Conservation (phyloP, 1,139 yeast genomes). For the Waltiozyma sp. region DNA sequence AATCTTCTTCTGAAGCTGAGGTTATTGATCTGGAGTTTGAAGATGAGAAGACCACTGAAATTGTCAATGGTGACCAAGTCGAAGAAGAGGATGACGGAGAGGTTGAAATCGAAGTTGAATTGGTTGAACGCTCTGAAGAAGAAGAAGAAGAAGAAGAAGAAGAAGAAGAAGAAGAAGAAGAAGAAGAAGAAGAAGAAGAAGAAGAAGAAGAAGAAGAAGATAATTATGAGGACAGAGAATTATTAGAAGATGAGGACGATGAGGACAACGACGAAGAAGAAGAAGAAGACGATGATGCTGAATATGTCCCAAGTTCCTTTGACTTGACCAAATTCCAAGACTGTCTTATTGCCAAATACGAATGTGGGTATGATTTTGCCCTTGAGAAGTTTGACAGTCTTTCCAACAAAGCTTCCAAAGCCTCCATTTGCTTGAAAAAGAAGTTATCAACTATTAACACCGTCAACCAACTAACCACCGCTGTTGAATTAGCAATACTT, state of each 20-base stretch:
- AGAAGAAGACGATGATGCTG: too few species aligned
- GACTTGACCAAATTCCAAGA: conserved; percentile 12
- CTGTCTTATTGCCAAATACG: conserved; percentile 12
- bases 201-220: conserved; percentile 1
- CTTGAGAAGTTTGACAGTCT: conserved; percentile 18
- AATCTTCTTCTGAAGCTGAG: conserved; percentile 4
- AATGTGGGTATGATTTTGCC: conserved; percentile 12
- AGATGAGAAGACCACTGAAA: conserved; percentile 13
- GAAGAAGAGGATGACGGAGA: conserved; percentile 7
- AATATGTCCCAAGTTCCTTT: conserved; percentile 6
- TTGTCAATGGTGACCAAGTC: neutral
- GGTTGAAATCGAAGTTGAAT: conserved; percentile 8
- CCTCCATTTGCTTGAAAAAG: conserved; percentile 8
- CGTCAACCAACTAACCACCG: conserved; percentile 8
- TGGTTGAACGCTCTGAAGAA: conserved; percentile 4
- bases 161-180: conserved; percentile 6
- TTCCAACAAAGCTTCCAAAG: conserved; percentile 1
- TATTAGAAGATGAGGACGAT: conserved; percentile 6
- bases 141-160: conserved; percentile 2
- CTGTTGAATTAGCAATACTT: conserved; percentile 10
- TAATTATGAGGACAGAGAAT: conserved; percentile 4
- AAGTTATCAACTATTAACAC: conserved; percentile 15
- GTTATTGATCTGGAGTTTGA: conserved; percentile 7
- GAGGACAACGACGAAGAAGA: conserved; percentile 6
- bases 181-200: neutral